phyloP scores from a whole-genome alignment of 306 rosid genomes.

The Trifolium pratense region DNA sequence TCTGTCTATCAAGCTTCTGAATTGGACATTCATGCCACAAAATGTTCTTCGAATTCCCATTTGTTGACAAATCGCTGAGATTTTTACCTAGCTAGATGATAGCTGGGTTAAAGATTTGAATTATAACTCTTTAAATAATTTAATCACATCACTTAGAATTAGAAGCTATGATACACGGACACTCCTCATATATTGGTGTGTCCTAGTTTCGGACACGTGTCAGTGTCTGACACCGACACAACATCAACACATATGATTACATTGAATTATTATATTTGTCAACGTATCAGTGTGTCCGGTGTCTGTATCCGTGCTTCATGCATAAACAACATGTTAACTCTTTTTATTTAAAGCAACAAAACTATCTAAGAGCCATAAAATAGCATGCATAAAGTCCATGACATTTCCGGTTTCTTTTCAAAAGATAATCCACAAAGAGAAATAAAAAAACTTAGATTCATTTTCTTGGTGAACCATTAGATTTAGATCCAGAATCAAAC shows the following conservation, averaged over 20 bases:
- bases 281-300: too few relatives aligned
- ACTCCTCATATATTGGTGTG: too few relatives aligned
- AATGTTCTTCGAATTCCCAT: slow-evolving; percentile 73
- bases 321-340: too few relatives aligned
- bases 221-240: too few relatives aligned
- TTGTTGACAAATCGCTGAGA: slow-evolving; percentile 46
- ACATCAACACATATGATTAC: too few relatives aligned
- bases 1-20: slow-evolving; percentile 74
- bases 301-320: too few relatives aligned
- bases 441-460: too few relatives aligned
- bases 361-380: neutral
- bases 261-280: too few relatives aligned
- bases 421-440: too few relatives aligned
- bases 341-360: too few relatives aligned
- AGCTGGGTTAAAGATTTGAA: slow-evolving; percentile 47
- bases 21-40: slow-evolving; percentile 78
- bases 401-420: neutral
- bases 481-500: neutral
- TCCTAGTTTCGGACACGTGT: too few relatives aligned
- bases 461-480: neutral
- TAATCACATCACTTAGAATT: slow-evolving; percentile 11
- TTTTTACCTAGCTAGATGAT: slow-evolving; percentile 58
- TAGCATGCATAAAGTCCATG: neutral
- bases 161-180: neutral
- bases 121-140: neutral